Evolutionary conservation across 2,329 filamentous ascomycete species (phyloP).

Genomic region (Trichophyton rubrum): DNA sequence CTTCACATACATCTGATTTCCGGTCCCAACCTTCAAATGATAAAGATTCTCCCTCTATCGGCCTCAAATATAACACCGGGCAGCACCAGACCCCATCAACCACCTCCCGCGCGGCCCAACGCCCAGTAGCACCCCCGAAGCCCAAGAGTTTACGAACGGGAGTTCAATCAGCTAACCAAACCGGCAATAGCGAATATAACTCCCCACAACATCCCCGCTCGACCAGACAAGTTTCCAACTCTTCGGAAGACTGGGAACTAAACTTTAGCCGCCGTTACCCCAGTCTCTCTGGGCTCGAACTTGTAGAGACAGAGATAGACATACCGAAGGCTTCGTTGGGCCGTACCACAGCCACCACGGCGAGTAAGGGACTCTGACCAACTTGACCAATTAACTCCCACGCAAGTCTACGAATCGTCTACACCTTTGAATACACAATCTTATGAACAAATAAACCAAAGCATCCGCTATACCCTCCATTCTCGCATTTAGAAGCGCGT

Average conservation of each 20-base stretch:
- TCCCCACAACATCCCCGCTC: conserved; percentile 16
- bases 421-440: not conserved
- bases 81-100: conserved; percentile 22
- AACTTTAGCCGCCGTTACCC: conserved; percentile 80
- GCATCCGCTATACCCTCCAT: not conserved
- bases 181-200: conserved; percentile 18
- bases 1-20: not conserved
- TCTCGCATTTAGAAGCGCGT: not conserved
- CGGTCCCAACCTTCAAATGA: conserved; percentile 9
- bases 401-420: not conserved
- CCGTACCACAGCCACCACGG: conserved; percentile 19
- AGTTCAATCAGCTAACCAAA: conserved; percentile 16
- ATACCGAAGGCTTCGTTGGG: conserved; percentile 25
- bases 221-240: conserved; percentile 5
- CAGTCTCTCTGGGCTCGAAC: conserved; percentile 70
- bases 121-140: conserved; percentile 48
- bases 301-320: conserved; percentile 61
- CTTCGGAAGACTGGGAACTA: conserved; percentile 49
- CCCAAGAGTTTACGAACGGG: conserved; percentile 46
- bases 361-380: not conserved
- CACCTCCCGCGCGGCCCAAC: conserved; percentile 21
- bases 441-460: not conserved
- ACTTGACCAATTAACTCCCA: not conserved
- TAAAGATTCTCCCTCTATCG: not conserved
- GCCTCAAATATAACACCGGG: conserved; percentile 5